phyloP scores from a whole-genome alignment of 306 rosid genomes.

The Trifolium subterraneum region DNA sequence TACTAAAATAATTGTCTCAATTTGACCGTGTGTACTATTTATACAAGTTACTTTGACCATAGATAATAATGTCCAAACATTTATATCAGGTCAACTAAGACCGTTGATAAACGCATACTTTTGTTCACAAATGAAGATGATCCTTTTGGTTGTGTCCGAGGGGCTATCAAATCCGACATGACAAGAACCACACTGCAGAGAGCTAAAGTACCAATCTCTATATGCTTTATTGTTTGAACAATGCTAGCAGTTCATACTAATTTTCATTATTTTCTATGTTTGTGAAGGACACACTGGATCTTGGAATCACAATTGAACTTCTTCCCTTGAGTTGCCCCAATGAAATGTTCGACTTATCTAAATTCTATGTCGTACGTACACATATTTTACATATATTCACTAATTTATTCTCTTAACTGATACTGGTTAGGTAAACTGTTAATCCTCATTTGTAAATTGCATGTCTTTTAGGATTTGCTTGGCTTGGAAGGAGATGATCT shows the following conservation, averaged over 20 bases:
- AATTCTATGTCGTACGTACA: conserved; percentile 76
- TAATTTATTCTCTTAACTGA: background rate
- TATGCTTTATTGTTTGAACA: conserved; percentile 38
- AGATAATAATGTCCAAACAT: conserved; percentile 28
- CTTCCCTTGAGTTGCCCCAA: conserved; percentile 75
- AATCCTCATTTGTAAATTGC: conserved; percentile 31
- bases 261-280: conserved; percentile 32
- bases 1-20: too few species aligned
- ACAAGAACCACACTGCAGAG: conserved; percentile 87
- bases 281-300: conserved; percentile 87
- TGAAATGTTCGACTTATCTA: conserved; percentile 64
- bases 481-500: conserved; percentile 76
- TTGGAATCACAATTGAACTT: conserved; percentile 87
- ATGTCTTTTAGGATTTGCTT: conserved; percentile 70
- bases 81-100: conserved; percentile 73
- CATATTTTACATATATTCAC: conserved; percentile 22
- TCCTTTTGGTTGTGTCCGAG: conserved; percentile 80
- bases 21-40: too few species aligned
- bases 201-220: conserved; percentile 67
- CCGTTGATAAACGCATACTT: conserved; percentile 81
- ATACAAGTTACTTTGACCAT: too few species aligned
- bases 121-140: conserved; percentile 92
- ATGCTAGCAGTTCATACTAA: conserved; percentile 28
- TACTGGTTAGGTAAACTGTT: conserved; percentile 11
- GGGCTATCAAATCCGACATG: conserved; percentile 78